A percentile compares a stretch with the other conserved stretches of the same genome.
Evolutionary conservation across 2,329 filamentous ascomycete genomes (phyloP).

Genomic region (Penicillium sp.): DNA sequence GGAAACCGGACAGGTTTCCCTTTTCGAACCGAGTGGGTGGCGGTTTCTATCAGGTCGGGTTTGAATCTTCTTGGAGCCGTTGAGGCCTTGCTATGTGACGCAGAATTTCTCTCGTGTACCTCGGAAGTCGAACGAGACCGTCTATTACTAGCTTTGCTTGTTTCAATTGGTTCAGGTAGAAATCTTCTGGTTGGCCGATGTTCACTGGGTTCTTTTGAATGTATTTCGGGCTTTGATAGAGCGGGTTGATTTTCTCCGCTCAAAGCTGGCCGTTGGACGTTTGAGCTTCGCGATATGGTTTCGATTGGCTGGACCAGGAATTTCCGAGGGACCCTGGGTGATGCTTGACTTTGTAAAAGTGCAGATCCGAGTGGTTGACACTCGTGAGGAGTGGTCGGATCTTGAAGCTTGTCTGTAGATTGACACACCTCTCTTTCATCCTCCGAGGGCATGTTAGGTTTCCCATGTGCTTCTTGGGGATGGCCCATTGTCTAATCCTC

Average conservation of each 20-base stretch:
- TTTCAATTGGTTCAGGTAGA: constrained; percentile 61
- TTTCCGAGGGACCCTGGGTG: constrained; percentile 23
- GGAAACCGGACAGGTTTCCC: constrained; percentile 33
- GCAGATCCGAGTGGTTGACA: background rate
- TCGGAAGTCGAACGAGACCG: constrained; percentile 36
- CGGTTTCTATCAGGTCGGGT: constrained; percentile 36
- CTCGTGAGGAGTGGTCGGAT: background rate
- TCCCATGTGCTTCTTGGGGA: background rate
- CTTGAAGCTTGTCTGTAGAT: background rate
- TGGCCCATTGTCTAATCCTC: constrained; percentile 4
- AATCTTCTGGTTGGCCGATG: constrained; percentile 23
- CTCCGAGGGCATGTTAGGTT: background rate
- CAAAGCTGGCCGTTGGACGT: constrained; percentile 3
- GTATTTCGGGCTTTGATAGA: constrained; percentile 1
- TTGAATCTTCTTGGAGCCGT: constrained; percentile 28
- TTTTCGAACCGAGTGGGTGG: constrained; percentile 31
- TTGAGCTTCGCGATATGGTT: constrained; percentile 43
- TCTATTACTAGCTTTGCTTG: constrained; percentile 58
- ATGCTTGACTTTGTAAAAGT: background rate
- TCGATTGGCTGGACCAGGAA: constrained; percentile 47
- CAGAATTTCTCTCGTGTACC: constrained; percentile 10
- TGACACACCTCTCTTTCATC: background rate
- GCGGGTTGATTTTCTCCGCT: constrained; percentile 15
- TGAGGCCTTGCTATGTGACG: background rate
- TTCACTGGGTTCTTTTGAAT: background rate